These are phyloP conservation scores for Euphorbia peplus DNA, from an alignment of 345 rosid genomes.

Conservation along the genomic window DNA sequence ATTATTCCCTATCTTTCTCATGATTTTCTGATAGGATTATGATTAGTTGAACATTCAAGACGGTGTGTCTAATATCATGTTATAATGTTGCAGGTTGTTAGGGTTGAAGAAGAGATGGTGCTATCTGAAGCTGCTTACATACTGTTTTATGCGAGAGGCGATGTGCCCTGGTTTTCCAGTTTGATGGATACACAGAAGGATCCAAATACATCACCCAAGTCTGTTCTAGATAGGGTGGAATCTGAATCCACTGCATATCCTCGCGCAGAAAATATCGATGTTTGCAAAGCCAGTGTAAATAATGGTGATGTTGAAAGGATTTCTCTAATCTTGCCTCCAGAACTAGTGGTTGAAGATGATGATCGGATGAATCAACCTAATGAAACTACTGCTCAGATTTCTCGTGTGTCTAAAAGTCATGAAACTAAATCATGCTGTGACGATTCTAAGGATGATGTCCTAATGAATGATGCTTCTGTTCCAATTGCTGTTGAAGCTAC, in stretches of 20 bases:
- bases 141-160: constrained; percentile 72
- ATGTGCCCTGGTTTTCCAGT: constrained; percentile 66
- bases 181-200: constrained; percentile 39
- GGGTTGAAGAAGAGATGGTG: constrained; percentile 50
- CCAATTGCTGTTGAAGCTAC: constrained; percentile 12
- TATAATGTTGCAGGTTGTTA: constrained; percentile 47
- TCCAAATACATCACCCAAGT: constrained; percentile 56
- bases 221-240: constrained; percentile 58
- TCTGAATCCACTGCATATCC: constrained; percentile 26
- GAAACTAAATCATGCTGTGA: constrained; percentile 3
- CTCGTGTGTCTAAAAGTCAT: constrained; percentile 1
- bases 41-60: background rate
- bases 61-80: background rate
- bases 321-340: constrained; percentile 16
- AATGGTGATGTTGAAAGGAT: constrained; percentile 20
- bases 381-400: constrained; percentile 11
- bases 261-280: constrained; percentile 18
- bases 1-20: background rate
- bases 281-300: constrained; percentile 24
- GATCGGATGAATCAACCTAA: constrained; percentile 12
- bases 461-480: constrained; percentile 24
- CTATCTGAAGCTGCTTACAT: constrained; percentile 72
- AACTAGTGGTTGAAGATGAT: constrained; percentile 15
- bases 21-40: background rate
- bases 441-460: constrained; percentile 21